Conservation (phyloP, 176 grass and related monocot species). For the Luzula sylvatica region DNA sequence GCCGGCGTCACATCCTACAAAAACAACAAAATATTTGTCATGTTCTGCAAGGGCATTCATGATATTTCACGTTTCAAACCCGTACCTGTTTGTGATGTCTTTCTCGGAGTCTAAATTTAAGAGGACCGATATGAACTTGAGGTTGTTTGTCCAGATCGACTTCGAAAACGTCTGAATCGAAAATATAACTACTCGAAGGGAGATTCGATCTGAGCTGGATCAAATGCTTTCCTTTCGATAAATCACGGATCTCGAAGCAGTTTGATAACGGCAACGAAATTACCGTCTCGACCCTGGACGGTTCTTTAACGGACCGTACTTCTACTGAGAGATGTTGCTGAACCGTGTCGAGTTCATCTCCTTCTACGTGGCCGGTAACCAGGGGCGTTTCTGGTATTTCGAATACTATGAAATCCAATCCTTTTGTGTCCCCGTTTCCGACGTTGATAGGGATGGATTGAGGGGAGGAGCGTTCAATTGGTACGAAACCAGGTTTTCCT, state of each 20-base stretch:
- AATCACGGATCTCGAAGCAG: constrained; percentile 74
- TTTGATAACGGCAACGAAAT: constrained; percentile 68
- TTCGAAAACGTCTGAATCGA: constrained; percentile 70
- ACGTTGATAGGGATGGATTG: constrained; percentile 50
- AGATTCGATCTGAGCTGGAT: constrained; percentile 75
- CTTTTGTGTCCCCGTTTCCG: constrained; percentile 55
- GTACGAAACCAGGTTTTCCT: constrained; percentile 32
- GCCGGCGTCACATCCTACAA: constrained; percentile 69
- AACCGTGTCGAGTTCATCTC: constrained; percentile 33
- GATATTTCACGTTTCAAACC: too few relatives aligned
- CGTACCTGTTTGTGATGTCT: constrained; percentile 87
- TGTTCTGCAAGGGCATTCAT: constrained; percentile 5
- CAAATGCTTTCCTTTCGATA: constrained; percentile 57
- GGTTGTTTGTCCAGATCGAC: constrained; percentile 76
- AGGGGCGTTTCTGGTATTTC: constrained; percentile 66
- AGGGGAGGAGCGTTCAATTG: constrained; percentile 82
- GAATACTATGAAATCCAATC: constrained; percentile 81
- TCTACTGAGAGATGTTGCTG: constrained; percentile 78
- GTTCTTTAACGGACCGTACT: constrained; percentile 54
- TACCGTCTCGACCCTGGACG: constrained; percentile 64
- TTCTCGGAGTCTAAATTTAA: constrained; percentile 72
- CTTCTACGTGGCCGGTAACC: constrained; percentile 77
- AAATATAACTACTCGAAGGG: constrained; percentile 54
- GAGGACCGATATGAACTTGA: constrained; percentile 78
- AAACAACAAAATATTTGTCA: constrained; percentile 17